Evolutionary conservation across 2,329 filamentous ascomycete genomes (phyloP), one percentile per base, ranked within the genome.

Genomic region (Pseudogymnoascus sp.): DNA sequence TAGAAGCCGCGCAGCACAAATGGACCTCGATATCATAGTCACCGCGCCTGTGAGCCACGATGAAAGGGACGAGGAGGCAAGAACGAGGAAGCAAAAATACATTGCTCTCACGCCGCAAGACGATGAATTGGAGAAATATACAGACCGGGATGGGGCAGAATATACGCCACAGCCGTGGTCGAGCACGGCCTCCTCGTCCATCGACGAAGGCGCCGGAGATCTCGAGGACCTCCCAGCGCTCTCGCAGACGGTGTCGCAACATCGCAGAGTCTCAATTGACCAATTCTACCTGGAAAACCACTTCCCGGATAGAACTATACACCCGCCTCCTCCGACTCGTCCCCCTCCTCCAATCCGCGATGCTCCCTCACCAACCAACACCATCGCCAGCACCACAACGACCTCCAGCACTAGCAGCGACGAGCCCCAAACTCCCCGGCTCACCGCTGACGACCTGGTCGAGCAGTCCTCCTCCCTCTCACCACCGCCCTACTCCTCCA

Each of bases 11-110:
- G 7, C 23, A 53, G 46, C 46, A 53, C 46, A 53, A 14, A 53
- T 53, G 46, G 46, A 53, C 23, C 46, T 53, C 46, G 46, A 53
- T 53, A 53, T 53, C 46, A 53, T 53, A 53, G 46, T 53, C 25
- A 53, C 46, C 1, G 46, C 46, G 46, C 46, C 46, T 16, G 5
- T 12, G 46, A 53, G 46, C 46, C 46, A 53, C 8, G 46, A 53
- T 53, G 46, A 31, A 53, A 9, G 46, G 46, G 46, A 53, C 46
- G 46, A 49, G 2, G 43, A 53, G 23, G 23, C 46, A 28, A 53
- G 46, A 5, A 53, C 23, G 12, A 31, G 23, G 23, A 53, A 31
- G 7, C 46, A 53, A 14, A 53, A 31, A 31, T 53, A 53, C 46
- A 53, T 53, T 53, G 46, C 23, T 31, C 25, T 53, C 46, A 16